These are phyloP conservation scores for Termitomyces heimii DNA, from an alignment of 768 basidiomycete genomes.

Conservation along the genomic window DNA sequence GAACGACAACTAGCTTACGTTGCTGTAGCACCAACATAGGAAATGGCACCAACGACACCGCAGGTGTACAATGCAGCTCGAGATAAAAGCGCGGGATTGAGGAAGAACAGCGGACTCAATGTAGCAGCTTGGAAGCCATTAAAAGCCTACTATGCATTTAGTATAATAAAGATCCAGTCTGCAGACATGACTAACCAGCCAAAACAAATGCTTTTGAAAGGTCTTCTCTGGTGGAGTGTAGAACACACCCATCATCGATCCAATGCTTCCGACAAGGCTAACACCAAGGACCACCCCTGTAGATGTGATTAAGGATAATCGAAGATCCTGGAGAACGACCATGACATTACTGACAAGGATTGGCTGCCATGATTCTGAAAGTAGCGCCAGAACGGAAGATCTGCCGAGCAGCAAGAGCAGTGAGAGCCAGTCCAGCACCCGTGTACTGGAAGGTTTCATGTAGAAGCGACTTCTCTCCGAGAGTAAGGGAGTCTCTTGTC, in stretches of 20 bases:
- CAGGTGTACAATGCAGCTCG: conserved; percentile 86
- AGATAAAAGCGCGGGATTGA: conserved; percentile 78
- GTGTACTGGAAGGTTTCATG: conserved; percentile 82
- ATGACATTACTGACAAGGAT: conserved; percentile 59
- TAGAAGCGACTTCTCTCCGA: conserved; percentile 60
- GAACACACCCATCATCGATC: conserved; percentile 78
- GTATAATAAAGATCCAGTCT: neutral
- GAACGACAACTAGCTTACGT: conserved; percentile 34
- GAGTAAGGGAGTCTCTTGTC: conserved; percentile 61
- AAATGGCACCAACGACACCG: conserved; percentile 80
- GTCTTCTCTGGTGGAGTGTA: conserved; percentile 76
- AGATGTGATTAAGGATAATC: neutral
- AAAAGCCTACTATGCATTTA: conserved; percentile 51
- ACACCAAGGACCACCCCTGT: conserved; percentile 78
- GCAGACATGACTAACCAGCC: conserved; percentile 49
- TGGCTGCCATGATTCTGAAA: conserved; percentile 74
- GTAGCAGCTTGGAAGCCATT: conserved; percentile 84
- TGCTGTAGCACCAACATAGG: conserved; percentile 87
- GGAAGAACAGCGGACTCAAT: conserved; percentile 84
- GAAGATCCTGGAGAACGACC: neutral
- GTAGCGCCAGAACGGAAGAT: conserved; percentile 66
- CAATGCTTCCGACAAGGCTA: conserved; percentile 74
- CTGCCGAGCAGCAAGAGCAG: conserved; percentile 73
- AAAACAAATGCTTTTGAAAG: conserved; percentile 73
- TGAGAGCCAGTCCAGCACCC: conserved; percentile 70